Evolutionary conservation across 768 basidiomycete genomes (phyloP), one percentile per base, ranked within the genome.

Genomic region (Kockovaella imperatae): DNA sequence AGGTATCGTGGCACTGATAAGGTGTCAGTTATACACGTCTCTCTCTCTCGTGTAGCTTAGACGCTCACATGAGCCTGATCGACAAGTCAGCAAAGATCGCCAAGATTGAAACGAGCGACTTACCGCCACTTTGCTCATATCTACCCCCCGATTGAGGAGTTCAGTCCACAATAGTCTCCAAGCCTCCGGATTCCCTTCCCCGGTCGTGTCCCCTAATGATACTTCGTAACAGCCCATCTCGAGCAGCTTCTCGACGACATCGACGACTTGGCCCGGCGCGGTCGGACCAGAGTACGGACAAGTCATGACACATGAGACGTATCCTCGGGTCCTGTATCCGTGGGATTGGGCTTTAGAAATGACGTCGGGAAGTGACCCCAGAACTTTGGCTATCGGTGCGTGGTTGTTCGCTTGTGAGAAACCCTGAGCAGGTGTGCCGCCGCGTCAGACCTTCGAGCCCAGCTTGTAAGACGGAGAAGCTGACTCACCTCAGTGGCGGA

Each of bases 171-270:
- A 79, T 53, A 75, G 73, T 5, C 75, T 70, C 25, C 91, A 78
- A 31, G 79, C 78, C 21, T 74, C 72, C 0, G 90, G 87, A 38
- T 82, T 84, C 2, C 85, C 91, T 39, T 80, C 80, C 0, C 91
- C 91, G 2, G 87, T 85, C 2, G 91, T 97, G 67, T 97, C 93
- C 0, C 88, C 89, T 18, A 96, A 72, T 59, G 59, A 59, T 42
- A 91, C 80, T 69, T 97, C 86, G 67, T 93, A 93, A 66, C 88
- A 93, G 0, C 91, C 91, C 86, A 95, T 90, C 50, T 87, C 81
- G 4, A 81, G 51, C 29, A 97, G 68, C 54, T 78, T 81, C 53
- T 78, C 78, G 0, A 86, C 75, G 20, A 93, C 79, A 31, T 83
- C 79, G 42, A 80, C 75, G 6, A 89, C 87, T 15, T 71, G 71